phyloP scores from a whole-genome alignment of 176 grass and related monocot genomes.

The Triticum dicoccoides region DNA sequence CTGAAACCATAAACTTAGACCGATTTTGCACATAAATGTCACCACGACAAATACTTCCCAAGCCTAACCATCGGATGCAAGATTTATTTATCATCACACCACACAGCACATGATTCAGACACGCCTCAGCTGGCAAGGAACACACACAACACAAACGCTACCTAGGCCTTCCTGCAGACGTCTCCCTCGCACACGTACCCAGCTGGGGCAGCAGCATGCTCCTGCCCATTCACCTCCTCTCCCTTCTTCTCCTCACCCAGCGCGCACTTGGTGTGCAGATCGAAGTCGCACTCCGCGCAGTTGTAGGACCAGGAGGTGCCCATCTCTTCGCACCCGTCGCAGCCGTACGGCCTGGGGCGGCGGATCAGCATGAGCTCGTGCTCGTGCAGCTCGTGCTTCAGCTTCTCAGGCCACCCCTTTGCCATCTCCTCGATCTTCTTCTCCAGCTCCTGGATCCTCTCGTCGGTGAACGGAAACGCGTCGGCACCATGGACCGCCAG shows the following conservation, averaged over 20 bases:
- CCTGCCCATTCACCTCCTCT: constrained; percentile 4
- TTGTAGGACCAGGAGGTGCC: constrained; percentile 46
- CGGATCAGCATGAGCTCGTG: constrained; percentile 70
- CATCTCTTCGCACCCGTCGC: constrained; percentile 41
- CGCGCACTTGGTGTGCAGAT: constrained; percentile 67
- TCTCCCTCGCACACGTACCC: constrained; percentile 51
- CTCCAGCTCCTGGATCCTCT: constrained; percentile 57
- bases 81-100: constrained; percentile 12
- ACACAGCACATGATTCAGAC: background rate
- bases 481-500: constrained; percentile 55
- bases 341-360: constrained; percentile 5
- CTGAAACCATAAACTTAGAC: background rate
- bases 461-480: constrained; percentile 72
- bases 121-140: constrained; percentile 16
- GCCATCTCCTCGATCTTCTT: constrained; percentile 50
- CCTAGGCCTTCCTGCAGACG: constrained; percentile 58
- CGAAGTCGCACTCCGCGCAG: constrained; percentile 55
- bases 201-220: constrained; percentile 18
- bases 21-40: background rate
- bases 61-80: constrained; percentile 15
- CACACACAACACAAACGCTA: background rate
- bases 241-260: constrained; percentile 25
- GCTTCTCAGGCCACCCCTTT: constrained; percentile 62
- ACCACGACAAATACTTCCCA: constrained; percentile 8
- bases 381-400: constrained; percentile 69